A percentile compares a stretch with the other conserved stretches of the same genome.
Conservation (phyloP, 176 grass and related monocot genomes). For the Ensete glaucum region DNA sequence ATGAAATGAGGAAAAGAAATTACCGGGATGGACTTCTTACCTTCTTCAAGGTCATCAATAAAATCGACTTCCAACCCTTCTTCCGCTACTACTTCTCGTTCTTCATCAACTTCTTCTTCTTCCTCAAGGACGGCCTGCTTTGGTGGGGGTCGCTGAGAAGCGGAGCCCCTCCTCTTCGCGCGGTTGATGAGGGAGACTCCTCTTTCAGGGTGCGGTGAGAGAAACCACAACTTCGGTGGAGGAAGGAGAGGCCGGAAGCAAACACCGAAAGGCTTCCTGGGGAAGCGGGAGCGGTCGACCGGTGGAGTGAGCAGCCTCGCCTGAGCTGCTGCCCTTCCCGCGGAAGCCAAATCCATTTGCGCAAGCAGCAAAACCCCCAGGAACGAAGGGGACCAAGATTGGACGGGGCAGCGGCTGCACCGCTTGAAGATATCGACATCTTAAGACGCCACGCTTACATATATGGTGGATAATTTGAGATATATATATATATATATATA, state of each 20-base stretch:
- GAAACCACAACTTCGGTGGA: no score
- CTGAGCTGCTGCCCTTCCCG: neutral
- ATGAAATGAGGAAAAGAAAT: neutral
- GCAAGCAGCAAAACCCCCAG: neutral
- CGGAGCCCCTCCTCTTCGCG: constrained; percentile 2
- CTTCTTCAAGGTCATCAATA: neutral
- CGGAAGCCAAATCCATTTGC: neutral
- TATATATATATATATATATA: no score
- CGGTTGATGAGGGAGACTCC: neutral
- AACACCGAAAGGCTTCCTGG: neutral
- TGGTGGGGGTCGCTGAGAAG: neutral
- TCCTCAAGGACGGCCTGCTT: neutral
- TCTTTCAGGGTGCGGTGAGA: neutral
- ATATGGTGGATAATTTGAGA: no score
- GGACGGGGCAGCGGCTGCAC: no score
- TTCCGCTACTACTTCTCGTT: neutral
- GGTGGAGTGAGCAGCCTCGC: neutral
- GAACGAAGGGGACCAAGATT: no score
- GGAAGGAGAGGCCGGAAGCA: neutral
- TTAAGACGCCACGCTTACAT: no score
- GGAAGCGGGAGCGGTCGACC: neutral
- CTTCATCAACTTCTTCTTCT: neutral
- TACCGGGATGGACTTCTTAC: neutral
- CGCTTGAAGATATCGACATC: no score
- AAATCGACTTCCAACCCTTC: neutral